phyloP scores from a whole-genome alignment of 2,329 filamentous ascomycete species.

The Pseudonectria foliicola region DNA sequence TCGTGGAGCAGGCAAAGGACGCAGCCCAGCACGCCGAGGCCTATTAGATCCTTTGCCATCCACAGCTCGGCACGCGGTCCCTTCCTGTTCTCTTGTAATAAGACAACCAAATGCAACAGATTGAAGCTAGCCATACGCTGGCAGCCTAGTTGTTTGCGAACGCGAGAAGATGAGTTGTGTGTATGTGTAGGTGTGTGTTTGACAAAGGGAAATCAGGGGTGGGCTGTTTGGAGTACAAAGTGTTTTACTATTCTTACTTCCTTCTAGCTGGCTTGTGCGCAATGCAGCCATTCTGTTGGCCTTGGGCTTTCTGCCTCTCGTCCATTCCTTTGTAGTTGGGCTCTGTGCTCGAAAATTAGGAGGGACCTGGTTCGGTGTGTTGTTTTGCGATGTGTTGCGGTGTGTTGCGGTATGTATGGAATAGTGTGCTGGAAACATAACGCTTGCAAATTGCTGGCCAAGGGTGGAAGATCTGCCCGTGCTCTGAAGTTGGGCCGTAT shows the following conservation, averaged over 20 bases:
- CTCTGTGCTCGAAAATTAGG: too few species aligned
- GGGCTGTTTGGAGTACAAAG: constrained; percentile 10
- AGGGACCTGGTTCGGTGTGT: too few species aligned
- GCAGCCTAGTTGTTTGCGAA: constrained; percentile 11
- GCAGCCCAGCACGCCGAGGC: constrained; percentile 3
- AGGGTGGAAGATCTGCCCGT: too few species aligned
- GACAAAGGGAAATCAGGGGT: constrained; percentile 19
- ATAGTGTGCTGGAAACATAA: too few species aligned
- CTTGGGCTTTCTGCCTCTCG: too few species aligned
- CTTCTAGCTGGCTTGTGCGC: constrained; percentile 12
- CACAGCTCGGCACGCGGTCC: too few species aligned
- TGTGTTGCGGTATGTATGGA: too few species aligned
- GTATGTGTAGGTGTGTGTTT: constrained; percentile 5
- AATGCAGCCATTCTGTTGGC: constrained; percentile 4
- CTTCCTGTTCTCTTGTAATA: constrained; percentile 5
- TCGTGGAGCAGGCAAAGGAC: neutral
- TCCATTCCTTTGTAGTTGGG: too few species aligned
- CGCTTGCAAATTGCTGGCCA: too few species aligned
- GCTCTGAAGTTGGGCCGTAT: too few species aligned
- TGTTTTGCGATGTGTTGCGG: too few species aligned
- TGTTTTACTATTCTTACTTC: constrained; percentile 15
- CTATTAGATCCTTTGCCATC: too few species aligned
- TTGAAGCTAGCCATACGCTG: constrained; percentile 2
- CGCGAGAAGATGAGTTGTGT: constrained; percentile 14
- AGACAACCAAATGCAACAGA: constrained; percentile 13